A percentile compares a stretch with the other conserved stretches of the same genome.
phyloP scores from a whole-genome alignment of 495 filamentous ascomycete genomes.

The Penicillium egyptiacum region DNA sequence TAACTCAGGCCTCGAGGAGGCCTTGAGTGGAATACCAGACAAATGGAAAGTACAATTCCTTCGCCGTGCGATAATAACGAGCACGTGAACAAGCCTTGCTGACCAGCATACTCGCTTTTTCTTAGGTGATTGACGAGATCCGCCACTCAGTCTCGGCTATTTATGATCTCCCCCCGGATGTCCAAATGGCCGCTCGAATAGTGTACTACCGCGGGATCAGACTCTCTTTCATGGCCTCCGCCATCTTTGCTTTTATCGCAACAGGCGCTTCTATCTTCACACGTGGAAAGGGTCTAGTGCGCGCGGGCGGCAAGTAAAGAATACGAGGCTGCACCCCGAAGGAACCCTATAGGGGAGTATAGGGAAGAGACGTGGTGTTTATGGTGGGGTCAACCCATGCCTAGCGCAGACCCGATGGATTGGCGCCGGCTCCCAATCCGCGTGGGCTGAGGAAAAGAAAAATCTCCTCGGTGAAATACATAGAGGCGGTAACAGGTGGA shows the following conservation, averaged over 20 bases:
- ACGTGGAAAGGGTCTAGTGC: constrained; percentile 45
- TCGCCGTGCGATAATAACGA: constrained; percentile 10
- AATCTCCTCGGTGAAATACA: neutral
- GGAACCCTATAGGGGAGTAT: neutral
- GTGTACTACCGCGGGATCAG: constrained; percentile 60
- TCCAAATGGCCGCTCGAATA: constrained; percentile 58
- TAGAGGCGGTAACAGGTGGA: neutral
- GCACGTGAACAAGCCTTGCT: constrained; percentile 11
- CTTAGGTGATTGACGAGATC: constrained; percentile 59
- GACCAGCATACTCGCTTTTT: constrained; percentile 18
- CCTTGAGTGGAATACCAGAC: constrained; percentile 61
- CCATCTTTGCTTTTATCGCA: constrained; percentile 50
- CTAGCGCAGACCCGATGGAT: neutral
- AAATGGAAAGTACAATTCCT: constrained; percentile 63
- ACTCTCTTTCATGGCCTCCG: constrained; percentile 55
- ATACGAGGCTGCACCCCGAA: neutral
- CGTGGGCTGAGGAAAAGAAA: neutral
- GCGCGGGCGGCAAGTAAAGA: constrained; percentile 13
- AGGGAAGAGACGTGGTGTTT: neutral
- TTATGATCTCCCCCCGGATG: constrained; percentile 52
- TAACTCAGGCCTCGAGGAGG: constrained; percentile 53
- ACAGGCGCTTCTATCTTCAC: constrained; percentile 53
- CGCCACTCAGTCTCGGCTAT: constrained; percentile 60
- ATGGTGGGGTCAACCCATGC: neutral
- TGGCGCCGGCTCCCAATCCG: neutral